Conservation (phyloP, 2,329 filamentous ascomycete species). For the Ophiostoma sp. region DNA sequence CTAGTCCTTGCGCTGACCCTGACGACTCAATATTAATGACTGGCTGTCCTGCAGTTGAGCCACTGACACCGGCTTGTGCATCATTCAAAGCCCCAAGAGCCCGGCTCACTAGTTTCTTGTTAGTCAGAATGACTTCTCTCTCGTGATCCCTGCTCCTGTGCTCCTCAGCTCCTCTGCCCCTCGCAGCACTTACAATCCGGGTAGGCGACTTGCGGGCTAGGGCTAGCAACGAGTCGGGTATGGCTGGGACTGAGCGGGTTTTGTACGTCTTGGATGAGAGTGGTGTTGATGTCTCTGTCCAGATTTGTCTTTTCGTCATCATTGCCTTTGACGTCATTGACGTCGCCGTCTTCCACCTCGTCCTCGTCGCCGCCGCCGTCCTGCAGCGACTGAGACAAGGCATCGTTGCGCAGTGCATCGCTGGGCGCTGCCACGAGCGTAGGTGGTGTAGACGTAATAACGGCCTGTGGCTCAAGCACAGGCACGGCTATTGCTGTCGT, state of each 20-base stretch:
- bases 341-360: constrained; percentile 10
- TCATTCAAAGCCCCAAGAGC: background rate
- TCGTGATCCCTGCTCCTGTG: too few relatives aligned
- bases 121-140: constrained; percentile 50
- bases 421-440: background rate
- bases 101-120: constrained; percentile 37
- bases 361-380: background rate
- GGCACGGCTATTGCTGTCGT: background rate
- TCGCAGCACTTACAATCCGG: constrained; percentile 47
- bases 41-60: background rate
- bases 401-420: constrained; percentile 6
- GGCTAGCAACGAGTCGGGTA: background rate
- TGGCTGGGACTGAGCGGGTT: constrained; percentile 4
- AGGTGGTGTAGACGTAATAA: background rate
- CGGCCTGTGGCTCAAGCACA: too few relatives aligned
- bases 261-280: background rate
- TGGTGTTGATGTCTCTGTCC: background rate
- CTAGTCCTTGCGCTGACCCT: too few relatives aligned
- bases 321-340: background rate
- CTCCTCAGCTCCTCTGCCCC: background rate
- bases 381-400: constrained; percentile 20
- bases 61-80: background rate
- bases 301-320: background rate
- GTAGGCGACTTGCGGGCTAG: constrained; percentile 37
- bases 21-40: background rate